phyloP scores from a whole-genome alignment of 148 eudicot species.

The Oxyria digyna region DNA sequence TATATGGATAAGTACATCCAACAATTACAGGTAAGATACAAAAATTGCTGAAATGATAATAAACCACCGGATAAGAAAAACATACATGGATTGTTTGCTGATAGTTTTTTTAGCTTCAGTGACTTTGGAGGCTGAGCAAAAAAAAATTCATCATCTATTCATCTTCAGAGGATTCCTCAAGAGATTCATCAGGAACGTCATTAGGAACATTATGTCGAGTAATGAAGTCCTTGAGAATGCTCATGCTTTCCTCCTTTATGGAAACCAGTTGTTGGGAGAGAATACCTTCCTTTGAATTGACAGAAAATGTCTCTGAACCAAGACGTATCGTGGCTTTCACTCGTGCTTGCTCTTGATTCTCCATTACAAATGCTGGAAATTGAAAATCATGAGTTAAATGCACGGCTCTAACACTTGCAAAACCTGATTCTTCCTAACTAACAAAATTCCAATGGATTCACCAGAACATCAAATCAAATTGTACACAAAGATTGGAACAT shows the following conservation, averaged over 20 bases:
- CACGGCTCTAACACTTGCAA: not conserved
- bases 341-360: slow-evolving; percentile 17
- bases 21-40: not conserved
- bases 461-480: not conserved
- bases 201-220: slow-evolving; percentile 72
- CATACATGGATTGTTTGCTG: not conserved
- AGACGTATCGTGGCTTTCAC: slow-evolving; percentile 48
- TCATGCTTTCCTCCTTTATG: slow-evolving; percentile 76
- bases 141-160: slow-evolving; percentile 44
- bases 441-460: not conserved
- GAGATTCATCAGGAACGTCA: slow-evolving; percentile 86
- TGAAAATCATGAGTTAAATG: not conserved
- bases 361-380: slow-evolving; percentile 26
- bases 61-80: not conserved
- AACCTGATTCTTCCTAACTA: not conserved
- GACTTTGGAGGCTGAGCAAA: slow-evolving; percentile 41
- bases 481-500: not conserved
- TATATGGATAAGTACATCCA: not conserved
- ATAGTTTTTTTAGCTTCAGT: slow-evolving; percentile 47
- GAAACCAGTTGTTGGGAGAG: slow-evolving; percentile 55
- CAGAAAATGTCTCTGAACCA: slow-evolving; percentile 51
- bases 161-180: slow-evolving; percentile 55
- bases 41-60: not conserved
- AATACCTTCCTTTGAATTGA: slow-evolving; percentile 27
- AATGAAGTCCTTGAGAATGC: slow-evolving; percentile 64